Conservation (phyloP, 176 grass and related monocot species). For the Oryza glaberrima region DNA sequence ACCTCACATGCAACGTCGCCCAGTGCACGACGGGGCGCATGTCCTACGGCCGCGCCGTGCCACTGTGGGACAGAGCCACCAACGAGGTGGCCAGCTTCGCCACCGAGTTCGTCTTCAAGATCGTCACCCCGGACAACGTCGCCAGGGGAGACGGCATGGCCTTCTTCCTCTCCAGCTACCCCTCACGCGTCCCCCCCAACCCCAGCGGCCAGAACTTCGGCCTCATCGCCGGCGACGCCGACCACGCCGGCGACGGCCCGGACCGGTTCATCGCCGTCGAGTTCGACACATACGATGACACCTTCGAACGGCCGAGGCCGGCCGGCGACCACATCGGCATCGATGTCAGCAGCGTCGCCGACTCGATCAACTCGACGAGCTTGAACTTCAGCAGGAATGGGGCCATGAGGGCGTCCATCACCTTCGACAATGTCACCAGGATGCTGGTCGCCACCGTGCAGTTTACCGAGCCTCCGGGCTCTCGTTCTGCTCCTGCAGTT, state of each 20-base stretch:
- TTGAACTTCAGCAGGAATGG: too few species aligned
- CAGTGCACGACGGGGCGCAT: neutral
- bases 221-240: neutral
- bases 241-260: too few species aligned
- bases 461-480: too few species aligned
- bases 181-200: neutral
- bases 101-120: neutral
- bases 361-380: too few species aligned
- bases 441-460: too few species aligned
- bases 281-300: neutral
- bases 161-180: conserved; percentile 15
- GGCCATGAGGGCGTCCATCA: too few species aligned
- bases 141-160: conserved; percentile 23
- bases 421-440: too few species aligned
- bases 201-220: neutral
- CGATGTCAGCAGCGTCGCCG: neutral
- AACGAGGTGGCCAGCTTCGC: neutral
- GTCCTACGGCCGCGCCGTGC: neutral
- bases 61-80: neutral
- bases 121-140: neutral
- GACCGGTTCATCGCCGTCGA: neutral
- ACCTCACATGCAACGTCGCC: neutral
- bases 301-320: neutral
- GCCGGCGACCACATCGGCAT: neutral
- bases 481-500: too few species aligned